Evolutionary conservation across 192 early-diverging fungal genomes (phyloP).

Genomic region (Coemansia sp.): DNA sequence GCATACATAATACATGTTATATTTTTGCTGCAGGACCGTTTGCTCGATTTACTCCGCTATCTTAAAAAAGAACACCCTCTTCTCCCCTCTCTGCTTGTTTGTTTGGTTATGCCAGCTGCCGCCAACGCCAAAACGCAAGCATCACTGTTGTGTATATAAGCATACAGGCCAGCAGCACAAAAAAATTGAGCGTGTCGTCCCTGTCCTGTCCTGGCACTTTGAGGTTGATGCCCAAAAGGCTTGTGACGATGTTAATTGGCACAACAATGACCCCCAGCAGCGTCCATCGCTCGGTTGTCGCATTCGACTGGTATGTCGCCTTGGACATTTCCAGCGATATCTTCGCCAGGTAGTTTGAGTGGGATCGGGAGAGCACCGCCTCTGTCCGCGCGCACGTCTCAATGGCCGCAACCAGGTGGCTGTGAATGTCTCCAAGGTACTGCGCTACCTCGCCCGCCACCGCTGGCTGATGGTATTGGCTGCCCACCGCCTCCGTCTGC

Average conservation of each 20-base stretch:
- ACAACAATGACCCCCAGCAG: conserved; percentile 53
- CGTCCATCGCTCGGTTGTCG: conserved; percentile 52
- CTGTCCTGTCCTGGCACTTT: conserved; percentile 67
- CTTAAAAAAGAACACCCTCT: neutral
- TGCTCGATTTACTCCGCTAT: conserved; percentile 7
- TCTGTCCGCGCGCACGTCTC: conserved; percentile 54
- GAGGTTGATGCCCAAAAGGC: conserved; percentile 72
- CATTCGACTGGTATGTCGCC: conserved; percentile 40
- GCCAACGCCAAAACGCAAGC: conserved; percentile 53
- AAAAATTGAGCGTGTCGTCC: conserved; percentile 56
- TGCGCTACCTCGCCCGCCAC: conserved; percentile 44
- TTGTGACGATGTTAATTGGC: conserved; percentile 53
- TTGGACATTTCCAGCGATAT: conserved; percentile 71
- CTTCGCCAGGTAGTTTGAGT: conserved; percentile 74
- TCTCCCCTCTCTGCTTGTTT: neutral
- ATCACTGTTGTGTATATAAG: conserved; percentile 35
- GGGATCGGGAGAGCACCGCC: conserved; percentile 66
- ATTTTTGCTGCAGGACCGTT: neutral
- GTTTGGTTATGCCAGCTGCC: conserved; percentile 18
- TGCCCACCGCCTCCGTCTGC: neutral
- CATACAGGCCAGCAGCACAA: conserved; percentile 48
- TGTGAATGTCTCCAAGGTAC: conserved; percentile 53
- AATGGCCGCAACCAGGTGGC: conserved; percentile 34
- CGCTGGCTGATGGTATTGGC: conserved; percentile 1
- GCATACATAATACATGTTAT: neutral